Base-by-base conservation (phyloP, 192 early-diverging fungal species). In the Chytriomyces confervae region DNA sequence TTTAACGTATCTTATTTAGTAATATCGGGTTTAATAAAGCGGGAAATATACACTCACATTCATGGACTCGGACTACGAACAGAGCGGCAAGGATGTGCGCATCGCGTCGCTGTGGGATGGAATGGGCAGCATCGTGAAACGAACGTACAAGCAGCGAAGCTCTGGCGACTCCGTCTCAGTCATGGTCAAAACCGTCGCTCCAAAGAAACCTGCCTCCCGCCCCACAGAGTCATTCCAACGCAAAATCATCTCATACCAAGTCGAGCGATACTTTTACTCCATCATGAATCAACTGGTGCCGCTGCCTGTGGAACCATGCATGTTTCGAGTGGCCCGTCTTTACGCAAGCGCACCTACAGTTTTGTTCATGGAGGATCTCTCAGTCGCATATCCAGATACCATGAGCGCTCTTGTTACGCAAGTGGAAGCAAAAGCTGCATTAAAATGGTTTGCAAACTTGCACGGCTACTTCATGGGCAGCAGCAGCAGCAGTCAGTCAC, bases 231-330 rank as follows among this genome's bases (percentile, higher is more conserved):
- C 67, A 18, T 69, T 69, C 29, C n/a, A 11, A 48, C 67, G 67
- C 5, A 69, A 69, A 27, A 69, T 69, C 43, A 29, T 50, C 13
- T 69, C 67, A 3, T 69, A 69, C 29, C 13, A 69, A 48, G 67
- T 69, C 67, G 67, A 69, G 27, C 27, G 67, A n/a, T 48, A 69
- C 45, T 36, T 69, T 29, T 69, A 69, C 67, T 18, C 13, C 13
- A 16, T n/a, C 10, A 24, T 48, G 44, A 11, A 18, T 5, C n/a
- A 24, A 46, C 16, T 20, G 10, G 47, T 10, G 27, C 13, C 18
- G 18, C 18, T 11, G 16, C 24, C 63, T 13, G 1, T 18, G 18
- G 23, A 61, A 23, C 18, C 57, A 61, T 18, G 18, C 57, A 18
- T 43, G 64, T 66, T 23, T 27, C 67, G 67, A 10, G 5, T 29